Evolutionary conservation across 139 green algal species (phyloP).

Genomic region (Nannochloris sp.): DNA sequence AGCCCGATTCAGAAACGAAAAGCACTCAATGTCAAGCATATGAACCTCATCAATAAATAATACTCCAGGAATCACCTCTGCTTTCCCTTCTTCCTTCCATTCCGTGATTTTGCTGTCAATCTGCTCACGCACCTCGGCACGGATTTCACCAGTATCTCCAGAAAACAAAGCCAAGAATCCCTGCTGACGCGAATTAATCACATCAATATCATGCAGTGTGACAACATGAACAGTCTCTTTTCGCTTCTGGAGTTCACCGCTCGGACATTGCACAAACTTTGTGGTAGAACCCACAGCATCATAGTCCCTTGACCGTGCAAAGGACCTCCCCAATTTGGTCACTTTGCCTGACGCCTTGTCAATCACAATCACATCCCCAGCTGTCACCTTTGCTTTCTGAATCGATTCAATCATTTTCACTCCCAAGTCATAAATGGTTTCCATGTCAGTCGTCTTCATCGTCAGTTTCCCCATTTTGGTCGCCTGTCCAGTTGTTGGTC

Average conservation of each 20-base stretch:
- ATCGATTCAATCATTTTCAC: slow-evolving; percentile 87
- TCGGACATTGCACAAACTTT: slow-evolving; percentile 96
- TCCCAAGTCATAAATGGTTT: slow-evolving; percentile 98
- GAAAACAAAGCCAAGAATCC: slow-evolving; percentile 97
- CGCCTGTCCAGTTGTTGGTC: slow-evolving; percentile 52
- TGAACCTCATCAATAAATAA: slow-evolving; percentile 98
- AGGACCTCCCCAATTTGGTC: slow-evolving; percentile 85
- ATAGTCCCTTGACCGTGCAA: slow-evolving; percentile 88
- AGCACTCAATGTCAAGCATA: slow-evolving; percentile 99
- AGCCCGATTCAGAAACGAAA: slow-evolving; percentile 95
- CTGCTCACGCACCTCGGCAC: slow-evolving; percentile 76
- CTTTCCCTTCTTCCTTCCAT: slow-evolving; percentile 99
- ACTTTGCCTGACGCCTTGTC: slow-evolving; percentile 91
- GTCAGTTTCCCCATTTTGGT: slow-evolving; percentile 91
- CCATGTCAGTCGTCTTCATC: slow-evolving; percentile 99
- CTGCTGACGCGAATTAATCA: slow-evolving; percentile 52
- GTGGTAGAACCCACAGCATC: slow-evolving; percentile 86
- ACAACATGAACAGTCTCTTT: slow-evolving; percentile 97
- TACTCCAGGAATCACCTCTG: slow-evolving; percentile 95
- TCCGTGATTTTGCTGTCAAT: slow-evolving; percentile 62
- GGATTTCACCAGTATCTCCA: slow-evolving; percentile 97
- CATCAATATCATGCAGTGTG: slow-evolving; percentile 63
- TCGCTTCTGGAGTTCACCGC: slow-evolving; percentile 96
- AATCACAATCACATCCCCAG: slow-evolving; percentile 93
- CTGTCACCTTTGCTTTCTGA: slow-evolving; percentile 75